Evolutionary conservation across 2,329 filamentous ascomycete genomes (phyloP).

Genomic region (Penicillium sp.): DNA sequence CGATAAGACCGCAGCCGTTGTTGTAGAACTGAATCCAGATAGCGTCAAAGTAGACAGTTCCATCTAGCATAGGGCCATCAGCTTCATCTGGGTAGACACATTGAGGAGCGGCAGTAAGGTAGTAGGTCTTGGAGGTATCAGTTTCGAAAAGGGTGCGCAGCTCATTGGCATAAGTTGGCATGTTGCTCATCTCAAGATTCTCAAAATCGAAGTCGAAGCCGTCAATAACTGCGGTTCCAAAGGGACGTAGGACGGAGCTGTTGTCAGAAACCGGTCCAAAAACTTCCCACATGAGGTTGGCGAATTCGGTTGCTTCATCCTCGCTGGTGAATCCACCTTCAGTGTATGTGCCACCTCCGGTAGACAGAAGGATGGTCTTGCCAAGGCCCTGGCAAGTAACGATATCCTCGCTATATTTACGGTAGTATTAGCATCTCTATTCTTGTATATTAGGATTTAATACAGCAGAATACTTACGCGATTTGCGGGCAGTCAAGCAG

Average conservation of each 20-base stretch:
- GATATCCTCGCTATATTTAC: constrained; percentile 40
- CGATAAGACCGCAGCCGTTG: constrained; percentile 61
- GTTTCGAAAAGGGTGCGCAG: constrained; percentile 55
- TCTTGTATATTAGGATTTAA: neutral
- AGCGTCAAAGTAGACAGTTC: constrained; percentile 55
- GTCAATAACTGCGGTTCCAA: constrained; percentile 62
- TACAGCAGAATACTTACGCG: constrained; percentile 50
- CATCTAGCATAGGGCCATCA: constrained; percentile 54
- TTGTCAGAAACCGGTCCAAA: constrained; percentile 57
- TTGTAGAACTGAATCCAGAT: constrained; percentile 66
- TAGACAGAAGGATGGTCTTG: constrained; percentile 69
- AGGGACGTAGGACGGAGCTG: constrained; percentile 56
- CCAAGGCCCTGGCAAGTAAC: constrained; percentile 58
- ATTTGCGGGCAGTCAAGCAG: constrained; percentile 63
- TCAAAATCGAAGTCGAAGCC: constrained; percentile 78
- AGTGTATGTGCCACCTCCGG: constrained; percentile 68
- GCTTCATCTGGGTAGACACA: constrained; percentile 63
- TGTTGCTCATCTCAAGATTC: constrained; percentile 51
- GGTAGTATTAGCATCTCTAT: neutral
- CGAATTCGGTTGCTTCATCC: constrained; percentile 51
- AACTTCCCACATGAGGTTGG: constrained; percentile 63
- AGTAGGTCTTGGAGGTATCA: constrained; percentile 51
- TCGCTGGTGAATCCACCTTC: constrained; percentile 61
- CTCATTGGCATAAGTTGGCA: constrained; percentile 56
- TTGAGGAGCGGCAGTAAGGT: constrained; percentile 64